Conservation (phyloP, 441 rosid genomes). For the Gossypium trilobum region DNA sequence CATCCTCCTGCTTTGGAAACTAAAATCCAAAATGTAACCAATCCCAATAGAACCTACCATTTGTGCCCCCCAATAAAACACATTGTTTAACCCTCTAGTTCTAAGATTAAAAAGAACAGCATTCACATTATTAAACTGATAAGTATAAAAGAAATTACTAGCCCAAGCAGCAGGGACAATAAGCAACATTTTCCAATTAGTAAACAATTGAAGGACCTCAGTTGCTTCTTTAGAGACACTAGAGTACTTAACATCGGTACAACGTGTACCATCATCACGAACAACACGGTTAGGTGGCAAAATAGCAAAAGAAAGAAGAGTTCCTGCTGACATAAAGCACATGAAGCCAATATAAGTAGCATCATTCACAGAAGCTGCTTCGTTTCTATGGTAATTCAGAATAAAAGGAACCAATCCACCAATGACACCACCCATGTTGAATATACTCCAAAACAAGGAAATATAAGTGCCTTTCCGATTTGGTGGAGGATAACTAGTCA, state of each 20-base stretch:
- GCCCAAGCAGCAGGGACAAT: constrained; percentile 36
- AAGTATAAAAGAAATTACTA: constrained; percentile 30
- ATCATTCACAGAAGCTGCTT: constrained; percentile 48
- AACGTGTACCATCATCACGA: constrained; percentile 42
- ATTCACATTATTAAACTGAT: constrained; percentile 32
- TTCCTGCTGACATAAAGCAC: constrained; percentile 44
- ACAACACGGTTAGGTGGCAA: constrained; percentile 41
- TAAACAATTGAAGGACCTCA: constrained; percentile 32
- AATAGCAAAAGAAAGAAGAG: constrained; percentile 38
- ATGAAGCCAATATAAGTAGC: constrained; percentile 59
- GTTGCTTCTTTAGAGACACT: constrained; percentile 22
- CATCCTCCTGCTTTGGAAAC: constrained; percentile 24
- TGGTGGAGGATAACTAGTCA: constrained; percentile 82
- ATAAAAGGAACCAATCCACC: constrained; percentile 83
- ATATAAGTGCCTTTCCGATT: constrained; percentile 72
- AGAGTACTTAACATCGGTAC: constrained; percentile 23
- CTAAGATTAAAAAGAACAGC: constrained; percentile 24
- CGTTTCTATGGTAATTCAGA: constrained; percentile 36
- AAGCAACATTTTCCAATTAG: constrained; percentile 32
- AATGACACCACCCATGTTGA: constrained; percentile 84
- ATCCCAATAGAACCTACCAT: constrained; percentile 31
- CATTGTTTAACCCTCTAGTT: constrained; percentile 31
- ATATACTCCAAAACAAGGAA: constrained; percentile 77
- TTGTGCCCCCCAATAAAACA: constrained; percentile 36
- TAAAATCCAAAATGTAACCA: constrained; percentile 29